A percentile compares a stretch with the other conserved stretches of the same genome.
These are phyloP conservation scores for Diplocarpon rosae DNA, from an alignment of 2,329 filamentous ascomycete species.

Conservation along the genomic window DNA sequence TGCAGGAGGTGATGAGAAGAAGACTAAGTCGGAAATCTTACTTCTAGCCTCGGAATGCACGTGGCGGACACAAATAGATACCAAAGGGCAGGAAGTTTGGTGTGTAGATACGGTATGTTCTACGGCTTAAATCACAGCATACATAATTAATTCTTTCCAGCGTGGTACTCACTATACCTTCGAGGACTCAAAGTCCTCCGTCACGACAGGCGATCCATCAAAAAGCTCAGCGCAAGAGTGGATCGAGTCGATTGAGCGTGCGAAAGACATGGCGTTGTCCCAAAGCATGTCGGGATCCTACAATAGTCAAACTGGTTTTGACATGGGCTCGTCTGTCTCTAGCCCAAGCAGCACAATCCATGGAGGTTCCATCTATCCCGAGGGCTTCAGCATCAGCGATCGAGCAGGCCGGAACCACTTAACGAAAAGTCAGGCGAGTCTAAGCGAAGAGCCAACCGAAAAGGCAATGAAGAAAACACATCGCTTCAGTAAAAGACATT, in stretches of 20 bases:
- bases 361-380: constrained; percentile 41
- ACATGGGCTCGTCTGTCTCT: constrained; percentile 60
- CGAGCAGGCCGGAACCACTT: constrained; percentile 45
- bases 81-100: constrained; percentile 83
- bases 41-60: constrained; percentile 62
- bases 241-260: constrained; percentile 79
- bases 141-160: constrained; percentile 29
- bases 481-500: constrained; percentile 84
- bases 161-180: constrained; percentile 85
- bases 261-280: constrained; percentile 71
- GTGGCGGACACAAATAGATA: constrained; percentile 72
- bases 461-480: constrained; percentile 41
- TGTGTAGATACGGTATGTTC: constrained; percentile 79
- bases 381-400: constrained; percentile 42
- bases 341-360: constrained; percentile 65
- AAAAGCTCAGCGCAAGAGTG: constrained; percentile 75
- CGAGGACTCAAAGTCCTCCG: constrained; percentile 73
- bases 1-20: constrained; percentile 90
- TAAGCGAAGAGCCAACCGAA: constrained; percentile 33
- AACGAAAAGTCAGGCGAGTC: constrained; percentile 45
- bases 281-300: constrained; percentile 59
- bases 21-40: constrained; percentile 85
- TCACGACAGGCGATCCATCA: constrained; percentile 46
- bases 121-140: background rate
- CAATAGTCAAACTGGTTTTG: constrained; percentile 54